phyloP scores from a whole-genome alignment of 139 green algal species.

The Astrephomene gubernaculifera region DNA sequence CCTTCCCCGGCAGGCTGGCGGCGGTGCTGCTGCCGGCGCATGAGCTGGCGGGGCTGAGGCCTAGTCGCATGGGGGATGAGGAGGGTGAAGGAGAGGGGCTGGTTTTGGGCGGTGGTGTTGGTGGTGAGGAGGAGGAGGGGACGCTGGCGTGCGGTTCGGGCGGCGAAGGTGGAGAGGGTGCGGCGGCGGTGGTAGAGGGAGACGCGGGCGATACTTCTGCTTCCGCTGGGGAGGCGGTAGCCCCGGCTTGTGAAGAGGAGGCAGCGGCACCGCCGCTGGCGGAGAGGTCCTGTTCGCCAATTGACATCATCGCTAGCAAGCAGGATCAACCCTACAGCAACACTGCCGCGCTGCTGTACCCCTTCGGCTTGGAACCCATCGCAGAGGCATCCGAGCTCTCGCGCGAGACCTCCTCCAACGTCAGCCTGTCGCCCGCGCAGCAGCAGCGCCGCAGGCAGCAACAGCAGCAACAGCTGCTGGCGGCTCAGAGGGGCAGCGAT shows the following conservation, averaged over 20 bases:
- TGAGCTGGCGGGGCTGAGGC: neutral
- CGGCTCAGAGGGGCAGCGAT: too few species aligned
- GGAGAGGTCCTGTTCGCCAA: too few species aligned
- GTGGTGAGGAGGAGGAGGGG: neutral
- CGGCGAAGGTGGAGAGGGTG: neutral
- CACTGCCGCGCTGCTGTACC: too few species aligned
- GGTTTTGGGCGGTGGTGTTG: neutral
- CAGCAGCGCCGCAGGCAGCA: too few species aligned
- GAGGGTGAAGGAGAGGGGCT: neutral
- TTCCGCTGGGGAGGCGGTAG: neutral
- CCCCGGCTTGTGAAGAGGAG: neutral
- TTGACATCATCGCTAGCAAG: too few species aligned
- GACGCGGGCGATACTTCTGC: neutral
- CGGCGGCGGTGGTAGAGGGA: neutral
- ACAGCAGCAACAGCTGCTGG: too few species aligned
- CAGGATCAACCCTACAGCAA: too few species aligned
- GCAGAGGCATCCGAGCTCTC: too few species aligned
- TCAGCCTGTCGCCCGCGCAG: too few species aligned
- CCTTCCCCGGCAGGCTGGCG: conserved; percentile 9
- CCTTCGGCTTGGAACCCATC: too few species aligned
- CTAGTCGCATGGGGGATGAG: neutral
- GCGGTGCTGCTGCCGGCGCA: conserved; percentile 19
- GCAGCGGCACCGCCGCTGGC: too few species aligned
- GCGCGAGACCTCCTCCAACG: too few species aligned
- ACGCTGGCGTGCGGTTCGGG: neutral